Evolutionary conservation across 2,329 filamentous ascomycete species (phyloP).

Genomic region (Niveomyces coronatus): DNA sequence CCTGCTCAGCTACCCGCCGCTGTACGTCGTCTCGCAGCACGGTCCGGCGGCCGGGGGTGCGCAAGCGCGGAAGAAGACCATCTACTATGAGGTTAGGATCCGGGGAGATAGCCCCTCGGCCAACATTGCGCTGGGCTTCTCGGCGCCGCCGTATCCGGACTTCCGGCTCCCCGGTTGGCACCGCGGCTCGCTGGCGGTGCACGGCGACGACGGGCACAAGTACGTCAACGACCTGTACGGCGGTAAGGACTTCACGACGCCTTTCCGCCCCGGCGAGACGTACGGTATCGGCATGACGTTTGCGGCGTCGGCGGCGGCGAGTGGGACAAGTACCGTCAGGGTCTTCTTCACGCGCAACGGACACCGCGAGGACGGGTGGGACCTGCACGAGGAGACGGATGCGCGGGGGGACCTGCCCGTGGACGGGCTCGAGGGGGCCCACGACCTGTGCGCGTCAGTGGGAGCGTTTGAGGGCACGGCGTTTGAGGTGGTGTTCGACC

Average conservation of each 20-base stretch:
- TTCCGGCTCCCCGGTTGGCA: slow-evolving; percentile 79
- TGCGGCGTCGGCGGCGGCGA: slow-evolving; percentile 18
- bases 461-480: slow-evolving; percentile 59
- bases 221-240: slow-evolving; percentile 69
- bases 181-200: slow-evolving; percentile 62
- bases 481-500: slow-evolving; percentile 57
- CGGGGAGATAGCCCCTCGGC: slow-evolving; percentile 34
- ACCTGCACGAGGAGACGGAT: slow-evolving; percentile 67
- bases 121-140: slow-evolving; percentile 56
- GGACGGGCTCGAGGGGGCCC: slow-evolving; percentile 56
- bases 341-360: slow-evolving; percentile 64
- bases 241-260: slow-evolving; percentile 54
- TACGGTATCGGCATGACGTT: slow-evolving; percentile 65
- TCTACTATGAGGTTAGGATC: slow-evolving; percentile 65
- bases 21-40: slow-evolving; percentile 53
- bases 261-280: slow-evolving; percentile 55
- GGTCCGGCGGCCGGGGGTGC: slow-evolving; percentile 39
- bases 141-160: slow-evolving; percentile 63
- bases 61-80: slow-evolving; percentile 35
- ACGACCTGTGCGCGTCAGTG: slow-evolving; percentile 61
- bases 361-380: slow-evolving; percentile 49
- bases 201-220: slow-evolving; percentile 67
- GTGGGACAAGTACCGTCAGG: slow-evolving; percentile 21
- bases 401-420: slow-evolving; percentile 49
- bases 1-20: slow-evolving; percentile 56